Evolutionary conservation across 2,329 filamentous ascomycete species (phyloP), one percentile per base, ranked within the genome.

Genomic region (Talaromyces sp.): DNA sequence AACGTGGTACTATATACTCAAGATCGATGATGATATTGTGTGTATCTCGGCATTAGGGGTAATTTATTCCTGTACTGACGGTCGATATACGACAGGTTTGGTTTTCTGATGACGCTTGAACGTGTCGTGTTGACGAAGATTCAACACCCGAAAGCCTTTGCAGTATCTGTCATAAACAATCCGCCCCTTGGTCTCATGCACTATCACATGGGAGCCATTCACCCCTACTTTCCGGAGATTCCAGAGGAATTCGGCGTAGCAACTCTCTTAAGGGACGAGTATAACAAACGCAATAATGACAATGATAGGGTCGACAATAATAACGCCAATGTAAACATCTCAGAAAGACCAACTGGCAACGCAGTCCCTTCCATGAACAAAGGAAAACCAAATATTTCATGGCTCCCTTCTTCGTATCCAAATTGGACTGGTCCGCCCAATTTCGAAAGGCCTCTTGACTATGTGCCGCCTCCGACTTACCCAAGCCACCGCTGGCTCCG

Each of bases 1-100:
- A 49, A 21, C 55, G 55, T 27, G 55, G 46, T n/a, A 57, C 55
- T 1, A 57, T 57, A 29, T 57, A 57, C 14, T 57, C 19, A 57
- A 57, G 19, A 57, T 57, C 11, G 55, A 57, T 7, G 53, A 55
- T 26, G 55, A 57, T 35, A 57, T 57, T 50, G 55, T 57, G 13
- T 10, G 55, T 24, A 49, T n/a, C 14, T 35, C 35, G 17, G 14
- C 11, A 24, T 24, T 31, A 9, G 21, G 4, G 10, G 17, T 19
- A 11, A 3, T 35, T 24, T 14, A 41, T 29, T 24, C 14, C 13
- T 13, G 9, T 21, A 10, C 55, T 57, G 32, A 50, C n/a, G 1
- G 19, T 10, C 11, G 17, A 24, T 13, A 19, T 46, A 46, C 2
- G 1, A 49, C 19, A 57, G 55, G 55, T 57, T 21, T 57, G 55